Conservation (phyloP, 2,329 filamentous ascomycete genomes). For the Phialophora verrucosa region DNA sequence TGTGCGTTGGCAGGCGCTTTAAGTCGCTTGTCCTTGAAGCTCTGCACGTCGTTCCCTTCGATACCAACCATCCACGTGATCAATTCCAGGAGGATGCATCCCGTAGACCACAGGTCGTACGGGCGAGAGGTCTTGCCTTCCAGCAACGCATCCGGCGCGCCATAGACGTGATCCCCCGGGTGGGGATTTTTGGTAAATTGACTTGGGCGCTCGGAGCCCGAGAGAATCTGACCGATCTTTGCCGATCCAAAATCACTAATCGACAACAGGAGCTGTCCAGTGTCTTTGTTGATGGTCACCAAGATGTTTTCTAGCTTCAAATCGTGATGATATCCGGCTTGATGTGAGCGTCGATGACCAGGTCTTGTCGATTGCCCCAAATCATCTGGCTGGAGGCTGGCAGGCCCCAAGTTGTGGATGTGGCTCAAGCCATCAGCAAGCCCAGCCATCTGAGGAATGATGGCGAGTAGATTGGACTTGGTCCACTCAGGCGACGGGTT, state of each 20-base stretch:
- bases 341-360: neutral
- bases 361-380: neutral
- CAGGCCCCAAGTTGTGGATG: neutral
- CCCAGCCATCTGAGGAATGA: neutral
- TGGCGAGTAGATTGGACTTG: neutral
- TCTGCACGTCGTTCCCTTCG: no score
- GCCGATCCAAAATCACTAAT: neutral
- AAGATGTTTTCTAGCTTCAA: conserved; percentile 12
- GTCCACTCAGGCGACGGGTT: neutral
- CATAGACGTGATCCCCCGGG: neutral
- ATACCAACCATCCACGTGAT: conserved; percentile 1
- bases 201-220: neutral
- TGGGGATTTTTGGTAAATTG: neutral
- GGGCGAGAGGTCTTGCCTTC: conserved; percentile 10
- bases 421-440: neutral
- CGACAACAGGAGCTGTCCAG: neutral
- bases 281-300: conserved; percentile 7
- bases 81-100: conserved; percentile 9
- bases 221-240: neutral
- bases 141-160: neutral
- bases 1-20: no score
- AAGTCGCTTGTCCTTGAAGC: no score
- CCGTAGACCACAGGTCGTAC: conserved; percentile 13
- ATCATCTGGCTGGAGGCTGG: neutral
- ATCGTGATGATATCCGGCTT: conserved; percentile 9